A percentile compares a stretch with the other conserved stretches of the same genome.
Evolutionary conservation across 805 yeast genomes (phyloP).

Genomic region (Yarrowia divulgata): DNA sequence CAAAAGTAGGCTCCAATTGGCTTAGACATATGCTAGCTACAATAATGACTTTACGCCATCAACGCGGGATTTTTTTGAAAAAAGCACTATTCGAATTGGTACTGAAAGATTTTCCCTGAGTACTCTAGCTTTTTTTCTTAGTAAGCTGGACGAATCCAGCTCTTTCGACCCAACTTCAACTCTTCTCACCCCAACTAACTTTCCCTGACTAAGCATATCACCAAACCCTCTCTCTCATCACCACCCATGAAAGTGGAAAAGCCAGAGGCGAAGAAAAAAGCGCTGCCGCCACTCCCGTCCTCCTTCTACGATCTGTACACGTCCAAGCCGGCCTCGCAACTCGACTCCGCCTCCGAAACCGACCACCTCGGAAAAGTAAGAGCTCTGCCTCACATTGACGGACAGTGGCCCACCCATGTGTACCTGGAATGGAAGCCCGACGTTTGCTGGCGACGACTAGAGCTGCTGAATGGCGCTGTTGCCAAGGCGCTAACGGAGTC

Average conservation of each 20-base stretch:
- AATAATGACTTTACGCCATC: too few species aligned
- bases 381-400: slow-evolving; percentile 43
- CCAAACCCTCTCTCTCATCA: not conserved
- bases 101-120: too few species aligned
- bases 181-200: not conserved
- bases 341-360: slow-evolving; percentile 32
- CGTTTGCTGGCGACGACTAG: slow-evolving; percentile 5
- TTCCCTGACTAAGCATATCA: slow-evolving; percentile 3
- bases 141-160: too few species aligned
- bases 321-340: slow-evolving; percentile 42
- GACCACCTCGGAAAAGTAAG: slow-evolving; percentile 44
- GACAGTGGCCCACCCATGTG: slow-evolving; percentile 47
- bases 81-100: too few species aligned
- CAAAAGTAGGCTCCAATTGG: too few species aligned
- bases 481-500: not conserved
- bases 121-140: too few species aligned
- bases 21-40: too few species aligned
- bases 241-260: slow-evolving; percentile 29
- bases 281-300: slow-evolving; percentile 44
- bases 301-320: slow-evolving; percentile 43
- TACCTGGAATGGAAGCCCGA: slow-evolving; percentile 47
- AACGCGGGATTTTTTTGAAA: too few species aligned
- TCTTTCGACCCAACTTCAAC: too few species aligned
- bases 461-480: slow-evolving; percentile 17
- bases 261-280: slow-evolving; percentile 15